A percentile compares a stretch with the other conserved stretches of the same genome.
Evolutionary conservation across 2,329 filamentous ascomycete genomes (phyloP).

Genomic region (Fusarium denticulatum): DNA sequence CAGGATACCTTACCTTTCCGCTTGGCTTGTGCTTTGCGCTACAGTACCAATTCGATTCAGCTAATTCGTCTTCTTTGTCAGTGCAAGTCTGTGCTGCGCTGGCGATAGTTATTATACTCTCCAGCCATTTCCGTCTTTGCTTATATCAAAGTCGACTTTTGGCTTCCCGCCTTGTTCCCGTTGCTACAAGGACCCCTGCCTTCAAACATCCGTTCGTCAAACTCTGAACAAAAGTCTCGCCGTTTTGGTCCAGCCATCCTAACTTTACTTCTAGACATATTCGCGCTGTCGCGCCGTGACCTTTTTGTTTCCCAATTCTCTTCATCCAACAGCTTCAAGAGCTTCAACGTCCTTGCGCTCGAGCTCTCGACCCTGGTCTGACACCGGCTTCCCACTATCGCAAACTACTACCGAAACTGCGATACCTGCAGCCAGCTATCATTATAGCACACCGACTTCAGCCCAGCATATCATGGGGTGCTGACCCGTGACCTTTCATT

Average conservation of each 20-base stretch:
- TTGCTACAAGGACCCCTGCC: slow-evolving; percentile 19
- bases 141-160: slow-evolving; percentile 7
- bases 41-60: slow-evolving; percentile 18
- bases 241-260: slow-evolving; percentile 13
- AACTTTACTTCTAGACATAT: slow-evolving; percentile 27
- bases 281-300: slow-evolving; percentile 13
- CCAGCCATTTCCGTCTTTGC: slow-evolving; percentile 14
- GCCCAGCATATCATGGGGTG: slow-evolving; percentile 39
- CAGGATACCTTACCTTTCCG: slow-evolving; percentile 38
- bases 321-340: not conserved
- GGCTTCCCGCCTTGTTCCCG: slow-evolving; percentile 33
- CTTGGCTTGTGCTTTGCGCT: slow-evolving; percentile 29
- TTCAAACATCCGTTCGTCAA: slow-evolving; percentile 20
- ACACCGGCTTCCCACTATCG: slow-evolving; percentile 40
- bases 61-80: slow-evolving; percentile 20
- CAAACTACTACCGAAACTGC: slow-evolving; percentile 35
- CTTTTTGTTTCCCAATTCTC: slow-evolving; percentile 6
- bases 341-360: slow-evolving; percentile 15
- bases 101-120: slow-evolving; percentile 12
- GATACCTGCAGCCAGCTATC: slow-evolving; percentile 35
- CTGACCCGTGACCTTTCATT: slow-evolving; percentile 38
- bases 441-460: slow-evolving; percentile 38
- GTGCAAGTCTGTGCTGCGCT: slow-evolving; percentile 39
- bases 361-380: slow-evolving; percentile 26
- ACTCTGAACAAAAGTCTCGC: slow-evolving; percentile 13